phyloP scores from a whole-genome alignment of 2,329 filamentous ascomycete genomes.

The Colletotrichum sansevieriae region DNA sequence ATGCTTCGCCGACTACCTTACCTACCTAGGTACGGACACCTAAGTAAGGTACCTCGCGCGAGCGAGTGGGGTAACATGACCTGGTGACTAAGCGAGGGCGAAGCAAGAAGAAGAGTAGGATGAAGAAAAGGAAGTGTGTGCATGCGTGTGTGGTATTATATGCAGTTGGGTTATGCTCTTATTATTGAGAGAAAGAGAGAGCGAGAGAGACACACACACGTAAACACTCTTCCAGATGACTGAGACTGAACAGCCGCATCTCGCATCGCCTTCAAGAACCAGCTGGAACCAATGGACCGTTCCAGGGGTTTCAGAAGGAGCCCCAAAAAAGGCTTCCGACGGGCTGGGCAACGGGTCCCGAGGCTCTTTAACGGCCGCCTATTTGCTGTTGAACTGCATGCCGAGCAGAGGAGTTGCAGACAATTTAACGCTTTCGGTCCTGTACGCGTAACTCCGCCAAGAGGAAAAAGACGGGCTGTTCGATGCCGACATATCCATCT shows the following conservation, averaged over 20 bases:
- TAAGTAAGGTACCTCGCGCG: too few species aligned
- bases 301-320: slow-evolving; percentile 25
- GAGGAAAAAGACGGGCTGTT: slow-evolving; percentile 30
- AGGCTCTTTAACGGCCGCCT: slow-evolving; percentile 13
- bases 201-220: slow-evolving; percentile 4
- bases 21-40: too few species aligned
- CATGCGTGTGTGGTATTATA: not conserved
- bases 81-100: slow-evolving; percentile 5
- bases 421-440: slow-evolving; percentile 42
- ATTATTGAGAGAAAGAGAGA: not conserved
- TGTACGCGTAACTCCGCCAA: slow-evolving; percentile 43
- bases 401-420: slow-evolving; percentile 40
- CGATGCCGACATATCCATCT: slow-evolving; percentile 36
- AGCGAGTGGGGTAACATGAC: slow-evolving; percentile 11
- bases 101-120: not conserved
- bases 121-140: not conserved
- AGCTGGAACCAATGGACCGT: slow-evolving; percentile 23
- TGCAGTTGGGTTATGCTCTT: not conserved
- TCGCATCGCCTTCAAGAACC: slow-evolving; percentile 18
- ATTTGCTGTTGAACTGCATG: slow-evolving; percentile 32
- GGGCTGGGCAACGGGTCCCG: slow-evolving; percentile 38
- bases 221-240: not conserved
- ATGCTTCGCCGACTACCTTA: slow-evolving; percentile 13
- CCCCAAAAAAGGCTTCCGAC: slow-evolving; percentile 9
- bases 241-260: slow-evolving; percentile 13